Evolutionary conservation across 2,329 filamentous ascomycete genomes (phyloP).

Genomic region (Pyrenochaeta sp.): DNA sequence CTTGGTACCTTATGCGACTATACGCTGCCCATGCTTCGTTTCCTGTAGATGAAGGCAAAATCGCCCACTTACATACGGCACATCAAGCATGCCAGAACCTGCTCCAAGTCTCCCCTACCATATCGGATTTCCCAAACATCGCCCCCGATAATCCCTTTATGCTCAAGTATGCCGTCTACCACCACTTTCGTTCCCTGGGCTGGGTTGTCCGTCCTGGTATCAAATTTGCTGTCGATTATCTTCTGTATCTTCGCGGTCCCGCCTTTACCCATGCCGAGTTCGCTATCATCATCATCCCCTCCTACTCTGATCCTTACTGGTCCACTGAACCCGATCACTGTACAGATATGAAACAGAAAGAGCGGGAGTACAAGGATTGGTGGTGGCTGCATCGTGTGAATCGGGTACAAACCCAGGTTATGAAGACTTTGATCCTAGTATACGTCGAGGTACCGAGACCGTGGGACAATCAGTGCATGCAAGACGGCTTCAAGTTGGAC

Average conservation of each 20-base stretch:
- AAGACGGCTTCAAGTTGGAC: constrained; percentile 56
- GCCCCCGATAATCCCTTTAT: constrained; percentile 85
- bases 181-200: constrained; percentile 93
- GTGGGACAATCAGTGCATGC: constrained; percentile 52
- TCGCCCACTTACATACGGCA: constrained; percentile 19
- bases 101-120: constrained; percentile 7
- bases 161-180: constrained; percentile 87
- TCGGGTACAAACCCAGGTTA: constrained; percentile 86
- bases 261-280: constrained; percentile 97
- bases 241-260: constrained; percentile 92
- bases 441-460: constrained; percentile 92
- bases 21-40: constrained; percentile 77
- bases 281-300: constrained; percentile 82
- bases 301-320: constrained; percentile 81
- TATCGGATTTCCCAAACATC: constrained; percentile 49
- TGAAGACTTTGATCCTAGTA: constrained; percentile 86
- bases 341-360: constrained; percentile 62
- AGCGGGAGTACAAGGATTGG: constrained; percentile 67
- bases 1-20: constrained; percentile 52
- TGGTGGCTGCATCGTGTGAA: constrained; percentile 90
- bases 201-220: constrained; percentile 94
- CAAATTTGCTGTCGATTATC: constrained; percentile 93
- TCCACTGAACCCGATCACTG: constrained; percentile 55
- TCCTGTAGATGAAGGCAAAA: constrained; percentile 45
- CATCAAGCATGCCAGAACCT: constrained; percentile 20